Conservation (phyloP, 768 basidiomycete genomes). For the Cystobasidiopsis lactophilus region DNA sequence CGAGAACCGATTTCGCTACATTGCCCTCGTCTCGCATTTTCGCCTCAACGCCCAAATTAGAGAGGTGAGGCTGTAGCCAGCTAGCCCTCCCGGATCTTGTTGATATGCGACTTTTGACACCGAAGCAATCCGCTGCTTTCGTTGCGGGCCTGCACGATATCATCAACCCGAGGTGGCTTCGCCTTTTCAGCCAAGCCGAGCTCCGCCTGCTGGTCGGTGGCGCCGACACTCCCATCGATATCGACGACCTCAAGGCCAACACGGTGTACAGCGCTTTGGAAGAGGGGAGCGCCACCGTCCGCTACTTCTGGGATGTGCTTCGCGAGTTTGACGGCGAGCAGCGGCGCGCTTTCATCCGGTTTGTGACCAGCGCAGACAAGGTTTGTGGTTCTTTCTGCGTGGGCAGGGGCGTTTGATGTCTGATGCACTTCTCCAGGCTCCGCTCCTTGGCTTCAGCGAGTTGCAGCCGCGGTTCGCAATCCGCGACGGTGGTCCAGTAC, state of each 20-base stretch:
- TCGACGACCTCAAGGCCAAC: constrained; percentile 54
- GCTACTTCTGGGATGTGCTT: constrained; percentile 70
- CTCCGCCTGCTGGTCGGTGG: constrained; percentile 47
- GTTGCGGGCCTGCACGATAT: constrained; percentile 82
- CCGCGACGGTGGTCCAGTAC: constrained; percentile 41
- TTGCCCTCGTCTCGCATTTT: constrained; percentile 70
- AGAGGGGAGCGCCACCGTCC: constrained; percentile 46
- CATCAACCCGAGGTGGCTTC: constrained; percentile 72
- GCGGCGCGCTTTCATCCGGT: constrained; percentile 51
- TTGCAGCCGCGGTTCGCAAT: constrained; percentile 74
- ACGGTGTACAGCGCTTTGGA: constrained; percentile 62
- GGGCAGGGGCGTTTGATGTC: too few species aligned
- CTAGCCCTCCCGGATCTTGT: constrained; percentile 12
- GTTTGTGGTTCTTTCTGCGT: constrained; percentile 1
- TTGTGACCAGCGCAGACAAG: constrained; percentile 39
- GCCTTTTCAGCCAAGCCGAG: constrained; percentile 97
- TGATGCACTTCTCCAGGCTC: constrained; percentile 59
- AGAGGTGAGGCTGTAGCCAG: too few species aligned
- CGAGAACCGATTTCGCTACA: constrained; percentile 75
- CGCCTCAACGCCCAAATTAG: constrained; percentile 74
- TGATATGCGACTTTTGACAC: constrained; percentile 43
- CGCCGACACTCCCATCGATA: constrained; percentile 18
- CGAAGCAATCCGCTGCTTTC: constrained; percentile 29
- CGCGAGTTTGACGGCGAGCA: constrained; percentile 60
- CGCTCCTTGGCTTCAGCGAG: constrained; percentile 67